Conservation (phyloP, 129 eudicot species). For the Glebionis coronaria region DNA sequence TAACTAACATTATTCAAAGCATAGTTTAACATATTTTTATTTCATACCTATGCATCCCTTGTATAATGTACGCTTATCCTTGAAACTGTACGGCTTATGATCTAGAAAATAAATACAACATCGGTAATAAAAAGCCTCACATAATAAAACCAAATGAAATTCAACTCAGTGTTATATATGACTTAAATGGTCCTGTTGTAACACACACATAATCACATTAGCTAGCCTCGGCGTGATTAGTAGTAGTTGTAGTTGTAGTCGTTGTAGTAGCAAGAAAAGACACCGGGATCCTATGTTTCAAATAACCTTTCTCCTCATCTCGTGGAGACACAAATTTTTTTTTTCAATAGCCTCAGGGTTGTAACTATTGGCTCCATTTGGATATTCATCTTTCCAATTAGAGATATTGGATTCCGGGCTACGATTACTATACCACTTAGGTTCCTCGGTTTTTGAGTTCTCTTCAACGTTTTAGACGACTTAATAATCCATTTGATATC, state of each 20-base stretch:
- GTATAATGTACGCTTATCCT: no score
- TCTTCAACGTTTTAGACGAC: conserved; percentile 31
- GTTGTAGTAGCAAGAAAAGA: conserved; percentile 17
- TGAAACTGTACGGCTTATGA: no score
- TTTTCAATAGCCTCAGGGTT: conserved; percentile 21
- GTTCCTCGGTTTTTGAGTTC: conserved; percentile 32
- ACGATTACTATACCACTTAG: conserved; percentile 4
- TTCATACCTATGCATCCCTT: no score
- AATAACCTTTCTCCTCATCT: conserved; percentile 43
- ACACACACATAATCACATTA: no score
- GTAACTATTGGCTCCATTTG: conserved; percentile 34
- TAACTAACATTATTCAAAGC: no score
- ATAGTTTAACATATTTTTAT: no score
- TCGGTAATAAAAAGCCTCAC: no score
- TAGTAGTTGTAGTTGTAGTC: background rate
- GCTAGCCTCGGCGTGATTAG: conserved; percentile 64
- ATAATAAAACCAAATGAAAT: no score
- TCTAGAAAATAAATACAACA: no score
- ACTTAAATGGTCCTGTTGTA: no score
- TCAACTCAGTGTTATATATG: no score
- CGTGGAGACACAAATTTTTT: conserved; percentile 22
- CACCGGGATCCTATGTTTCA: conserved; percentile 34
- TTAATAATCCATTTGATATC: conserved; percentile 37
- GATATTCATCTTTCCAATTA: conserved; percentile 38
- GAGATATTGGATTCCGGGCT: conserved; percentile 27